phyloP scores from a whole-genome alignment of 2,329 filamentous ascomycete genomes.

The Neopestalotiopsis rosae region DNA sequence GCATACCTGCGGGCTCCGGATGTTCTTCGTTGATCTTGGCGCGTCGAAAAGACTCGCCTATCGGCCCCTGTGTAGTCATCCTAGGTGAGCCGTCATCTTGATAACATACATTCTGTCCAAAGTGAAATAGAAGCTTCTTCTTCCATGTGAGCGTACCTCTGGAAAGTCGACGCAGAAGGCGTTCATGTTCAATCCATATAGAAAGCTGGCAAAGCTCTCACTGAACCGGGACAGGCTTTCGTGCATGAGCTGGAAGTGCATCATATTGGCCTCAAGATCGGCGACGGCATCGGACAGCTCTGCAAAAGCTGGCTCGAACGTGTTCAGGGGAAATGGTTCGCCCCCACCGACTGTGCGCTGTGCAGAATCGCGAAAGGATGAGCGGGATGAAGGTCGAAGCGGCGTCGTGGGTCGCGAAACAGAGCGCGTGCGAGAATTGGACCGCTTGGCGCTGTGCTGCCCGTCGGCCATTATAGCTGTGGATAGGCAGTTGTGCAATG shows the following conservation, averaged over 20 bases:
- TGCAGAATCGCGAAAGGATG: conserved; percentile 81
- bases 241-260: conserved; percentile 96
- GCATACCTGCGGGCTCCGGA: conserved; percentile 27
- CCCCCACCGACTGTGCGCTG: conserved; percentile 58
- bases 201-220: conserved; percentile 93
- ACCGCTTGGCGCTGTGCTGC: conserved; percentile 14
- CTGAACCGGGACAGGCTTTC: conserved; percentile 92
- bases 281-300: conserved; percentile 94
- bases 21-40: conserved; percentile 63
- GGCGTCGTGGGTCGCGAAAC: conserved; percentile 86
- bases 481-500: not conserved
- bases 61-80: conserved; percentile 67
- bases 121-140: not conserved
- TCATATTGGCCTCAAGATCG: conserved; percentile 95
- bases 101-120: not conserved
- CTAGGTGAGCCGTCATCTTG: not conserved
- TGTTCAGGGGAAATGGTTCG: conserved; percentile 74
- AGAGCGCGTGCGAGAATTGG: conserved; percentile 31
- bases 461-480: not conserved
- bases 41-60: conserved; percentile 80
- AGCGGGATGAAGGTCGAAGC: conserved; percentile 86
- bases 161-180: conserved; percentile 98
- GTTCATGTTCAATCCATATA: conserved; percentile 98
- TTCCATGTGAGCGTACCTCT: conserved; percentile 63
- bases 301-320: conserved; percentile 87